Percentiles rank a stretch among this genome's conserved stretches.
Conservation (phyloP, 2,329 filamentous ascomycete species). For the Cercospora sp. region DNA sequence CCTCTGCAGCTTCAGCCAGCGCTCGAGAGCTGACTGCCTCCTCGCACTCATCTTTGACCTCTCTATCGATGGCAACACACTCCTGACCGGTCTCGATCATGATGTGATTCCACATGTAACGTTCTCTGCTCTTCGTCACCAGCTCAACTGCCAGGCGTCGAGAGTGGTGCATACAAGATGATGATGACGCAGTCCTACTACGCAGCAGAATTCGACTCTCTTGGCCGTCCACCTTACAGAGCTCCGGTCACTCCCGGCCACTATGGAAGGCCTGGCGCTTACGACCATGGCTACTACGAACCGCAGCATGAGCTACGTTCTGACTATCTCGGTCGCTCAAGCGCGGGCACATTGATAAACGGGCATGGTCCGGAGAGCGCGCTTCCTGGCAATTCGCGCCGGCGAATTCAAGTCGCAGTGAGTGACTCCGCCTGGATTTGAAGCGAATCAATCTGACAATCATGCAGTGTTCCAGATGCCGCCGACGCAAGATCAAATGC, state of each 20-base stretch:
- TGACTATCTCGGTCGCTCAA: conserved; percentile 28
- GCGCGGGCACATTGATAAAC: conserved; percentile 31
- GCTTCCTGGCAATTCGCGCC: conserved; percentile 42
- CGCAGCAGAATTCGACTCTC: conserved; percentile 32
- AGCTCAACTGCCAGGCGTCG: not conserved
- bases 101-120: not conserved
- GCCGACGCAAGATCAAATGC: conserved; percentile 92
- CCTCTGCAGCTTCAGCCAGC: not conserved
- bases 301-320: conserved; percentile 30
- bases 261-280: conserved; percentile 33
- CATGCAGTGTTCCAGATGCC: conserved; percentile 77
- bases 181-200: conserved; percentile 38
- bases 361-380: conserved; percentile 42
- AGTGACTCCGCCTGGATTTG: conserved; percentile 14
- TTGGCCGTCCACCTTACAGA: conserved; percentile 29
- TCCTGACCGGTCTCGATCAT: not conserved
- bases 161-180: conserved; percentile 25
- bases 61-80: not conserved
- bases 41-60: not conserved
- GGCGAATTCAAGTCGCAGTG: conserved; percentile 58
- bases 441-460: not conserved
- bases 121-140: not conserved
- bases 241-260: conserved; percentile 27
- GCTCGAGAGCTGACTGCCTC: not conserved
- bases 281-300: conserved; percentile 32